Evolutionary conservation across 805 yeast species (phyloP).

Genomic region (Zygosaccharomyces gambellarensis): DNA sequence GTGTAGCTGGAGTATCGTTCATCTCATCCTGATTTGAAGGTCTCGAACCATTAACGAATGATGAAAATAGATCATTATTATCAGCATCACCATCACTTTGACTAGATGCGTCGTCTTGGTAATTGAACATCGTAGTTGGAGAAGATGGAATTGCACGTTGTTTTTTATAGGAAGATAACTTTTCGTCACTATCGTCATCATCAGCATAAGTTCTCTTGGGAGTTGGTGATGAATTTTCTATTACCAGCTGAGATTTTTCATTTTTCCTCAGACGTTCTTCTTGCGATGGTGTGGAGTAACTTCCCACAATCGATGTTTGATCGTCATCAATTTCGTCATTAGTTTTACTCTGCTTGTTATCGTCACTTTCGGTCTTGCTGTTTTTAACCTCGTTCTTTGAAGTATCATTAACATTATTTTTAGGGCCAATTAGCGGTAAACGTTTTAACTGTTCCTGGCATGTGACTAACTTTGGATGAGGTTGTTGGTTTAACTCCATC

Average conservation of each 20-base stretch:
- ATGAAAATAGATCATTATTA: constrained; percentile 24
- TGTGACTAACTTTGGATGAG: constrained; percentile 14
- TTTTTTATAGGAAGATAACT: constrained; percentile 17
- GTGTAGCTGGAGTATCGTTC: constrained; percentile 29
- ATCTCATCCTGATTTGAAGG: constrained; percentile 14
- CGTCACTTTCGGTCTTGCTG: not conserved
- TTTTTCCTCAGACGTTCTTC: constrained; percentile 9
- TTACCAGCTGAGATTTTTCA: constrained; percentile 1
- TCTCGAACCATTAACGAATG: constrained; percentile 19
- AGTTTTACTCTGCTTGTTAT: constrained; percentile 7
- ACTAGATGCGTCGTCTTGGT: constrained; percentile 16
- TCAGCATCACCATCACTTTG: constrained; percentile 11
- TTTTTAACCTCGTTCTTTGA: constrained; percentile 1
- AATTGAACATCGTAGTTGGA: constrained; percentile 30
- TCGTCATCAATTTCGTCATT: constrained; percentile 22
- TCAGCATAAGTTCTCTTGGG: constrained; percentile 3
- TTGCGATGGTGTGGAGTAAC: constrained; percentile 19
- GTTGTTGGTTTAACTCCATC: constrained; percentile 29
- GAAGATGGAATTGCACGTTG: constrained; percentile 32
- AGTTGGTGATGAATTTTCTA: constrained; percentile 11
- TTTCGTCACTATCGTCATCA: constrained; percentile 9
- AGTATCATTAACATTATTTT: not conserved
- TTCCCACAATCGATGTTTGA: constrained; percentile 16
- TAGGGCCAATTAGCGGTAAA: constrained; percentile 24
- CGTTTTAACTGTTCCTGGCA: constrained; percentile 32